Evolutionary conservation across 1,139 yeast genomes (phyloP).

Genomic region (Yamadazyma pseudoaaseri): DNA sequence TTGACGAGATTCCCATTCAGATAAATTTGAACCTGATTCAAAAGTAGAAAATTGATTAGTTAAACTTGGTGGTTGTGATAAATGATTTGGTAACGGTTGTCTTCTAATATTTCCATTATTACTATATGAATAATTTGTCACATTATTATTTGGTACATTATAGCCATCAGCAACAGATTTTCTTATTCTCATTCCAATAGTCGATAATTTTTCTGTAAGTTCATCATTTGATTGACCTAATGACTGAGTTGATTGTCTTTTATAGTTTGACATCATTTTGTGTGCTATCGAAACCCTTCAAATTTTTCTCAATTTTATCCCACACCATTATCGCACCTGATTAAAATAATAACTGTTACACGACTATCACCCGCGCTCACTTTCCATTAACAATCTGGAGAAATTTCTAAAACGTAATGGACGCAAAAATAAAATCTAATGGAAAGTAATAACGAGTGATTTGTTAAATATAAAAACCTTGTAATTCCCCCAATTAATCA

Average conservation of each 20-base stretch:
- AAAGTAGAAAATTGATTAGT: conserved; percentile 40
- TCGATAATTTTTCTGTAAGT: conserved; percentile 30
- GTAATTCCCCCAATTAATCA: not conserved
- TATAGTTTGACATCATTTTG: conserved; percentile 4
- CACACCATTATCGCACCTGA: too few species aligned
- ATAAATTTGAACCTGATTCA: conserved; percentile 23
- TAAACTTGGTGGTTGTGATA: conserved; percentile 38
- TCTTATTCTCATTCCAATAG: conserved; percentile 70
- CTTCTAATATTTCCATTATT: conserved; percentile 23
- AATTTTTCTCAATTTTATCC: too few species aligned
- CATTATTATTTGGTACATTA: conserved; percentile 15
- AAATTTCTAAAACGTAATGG: not conserved
- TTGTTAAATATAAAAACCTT: conserved; percentile 1
- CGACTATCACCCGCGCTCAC: conserved; percentile 1
- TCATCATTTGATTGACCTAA: not conserved
- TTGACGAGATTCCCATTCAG: conserved; percentile 10
- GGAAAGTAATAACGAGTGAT: conserved; percentile 4
- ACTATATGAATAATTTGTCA: conserved; percentile 2
- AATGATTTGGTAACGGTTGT: conserved; percentile 52
- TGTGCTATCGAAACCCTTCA: too few species aligned
- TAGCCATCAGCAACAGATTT: conserved; percentile 67
- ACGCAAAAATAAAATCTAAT: not conserved
- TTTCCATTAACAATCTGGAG: conserved; percentile 2
- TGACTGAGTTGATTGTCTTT: conserved; percentile 4
- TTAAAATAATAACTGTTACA: too few species aligned